These are phyloP conservation scores for Ambrosiella xylebori DNA, from an alignment of 2,329 filamentous ascomycete species.

Conservation along the genomic window DNA sequence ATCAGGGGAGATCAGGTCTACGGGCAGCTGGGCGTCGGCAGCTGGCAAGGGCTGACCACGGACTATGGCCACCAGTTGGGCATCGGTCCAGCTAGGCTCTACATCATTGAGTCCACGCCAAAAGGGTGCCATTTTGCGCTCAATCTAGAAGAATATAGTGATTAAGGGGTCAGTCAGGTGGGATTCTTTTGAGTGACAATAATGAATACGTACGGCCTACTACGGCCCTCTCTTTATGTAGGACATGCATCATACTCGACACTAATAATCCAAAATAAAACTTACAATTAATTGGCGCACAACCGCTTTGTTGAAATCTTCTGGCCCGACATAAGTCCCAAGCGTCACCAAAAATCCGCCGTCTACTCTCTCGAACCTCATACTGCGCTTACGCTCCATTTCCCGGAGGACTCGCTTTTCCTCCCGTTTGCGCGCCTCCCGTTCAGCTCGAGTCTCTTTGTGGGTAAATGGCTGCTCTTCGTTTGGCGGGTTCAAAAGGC, in stretches of 20 bases:
- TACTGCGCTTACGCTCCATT: slow-evolving; percentile 77
- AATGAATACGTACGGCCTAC: no score
- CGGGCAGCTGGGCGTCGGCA: slow-evolving; percentile 63
- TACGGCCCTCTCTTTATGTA: no score
- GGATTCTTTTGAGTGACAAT: no score
- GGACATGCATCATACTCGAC: background rate
- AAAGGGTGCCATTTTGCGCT: slow-evolving; percentile 81
- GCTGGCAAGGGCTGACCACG: slow-evolving; percentile 69
- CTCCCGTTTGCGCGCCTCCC: slow-evolving; percentile 71
- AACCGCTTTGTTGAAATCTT: slow-evolving; percentile 80
- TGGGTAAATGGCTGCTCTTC: slow-evolving; percentile 35
- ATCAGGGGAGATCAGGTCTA: slow-evolving; percentile 31
- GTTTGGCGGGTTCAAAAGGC: background rate
- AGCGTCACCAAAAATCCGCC: slow-evolving; percentile 89
- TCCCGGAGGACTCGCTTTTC: slow-evolving; percentile 57
- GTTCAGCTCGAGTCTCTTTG: slow-evolving; percentile 78
- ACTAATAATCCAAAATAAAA: slow-evolving; percentile 1
- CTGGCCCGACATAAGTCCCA: slow-evolving; percentile 77
- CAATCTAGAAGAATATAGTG: slow-evolving; percentile 43
- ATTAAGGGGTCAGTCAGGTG: no score
- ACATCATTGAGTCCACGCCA: slow-evolving; percentile 90
- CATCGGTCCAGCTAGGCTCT: slow-evolving; percentile 75
- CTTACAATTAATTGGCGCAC: slow-evolving; percentile 81
- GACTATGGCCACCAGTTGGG: slow-evolving; percentile 84
- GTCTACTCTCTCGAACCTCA: slow-evolving; percentile 83